Evolutionary conservation across 176 grass and related monocot genomes (phyloP).

Genomic region (Triticum urartu): DNA sequence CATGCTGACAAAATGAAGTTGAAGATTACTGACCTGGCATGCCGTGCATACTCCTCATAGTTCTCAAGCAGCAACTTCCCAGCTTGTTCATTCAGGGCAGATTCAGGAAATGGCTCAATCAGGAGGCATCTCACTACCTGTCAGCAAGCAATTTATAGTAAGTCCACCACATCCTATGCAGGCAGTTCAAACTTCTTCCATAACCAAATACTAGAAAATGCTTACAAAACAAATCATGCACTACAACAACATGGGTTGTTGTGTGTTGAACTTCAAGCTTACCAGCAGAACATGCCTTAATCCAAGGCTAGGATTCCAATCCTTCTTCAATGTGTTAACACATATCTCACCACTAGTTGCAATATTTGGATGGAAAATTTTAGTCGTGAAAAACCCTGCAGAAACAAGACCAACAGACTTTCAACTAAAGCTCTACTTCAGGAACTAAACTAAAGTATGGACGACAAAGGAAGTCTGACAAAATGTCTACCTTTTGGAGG

Average conservation of each 20-base stretch:
- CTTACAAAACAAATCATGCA: background rate
- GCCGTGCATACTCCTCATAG: slow-evolving; percentile 80
- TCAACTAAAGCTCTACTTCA: background rate
- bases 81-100: slow-evolving; percentile 92
- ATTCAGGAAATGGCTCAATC: slow-evolving; percentile 98
- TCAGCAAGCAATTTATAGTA: background rate
- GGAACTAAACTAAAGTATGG: background rate
- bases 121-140: slow-evolving; percentile 93
- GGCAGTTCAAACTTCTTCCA: background rate
- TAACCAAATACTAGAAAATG: background rate
- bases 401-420: slow-evolving; percentile 6
- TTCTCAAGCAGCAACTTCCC: slow-evolving; percentile 96
- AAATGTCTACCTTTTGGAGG: slow-evolving; percentile 50
- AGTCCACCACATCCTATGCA: background rate
- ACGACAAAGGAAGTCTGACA: background rate
- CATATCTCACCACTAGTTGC: slow-evolving; percentile 92
- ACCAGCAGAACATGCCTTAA: slow-evolving; percentile 96
- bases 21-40: slow-evolving; percentile 68
- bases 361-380: slow-evolving; percentile 99
- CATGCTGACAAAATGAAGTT: background rate
- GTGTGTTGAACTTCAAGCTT: slow-evolving; percentile 3
- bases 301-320: slow-evolving; percentile 96
- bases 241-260: background rate
- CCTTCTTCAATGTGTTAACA: slow-evolving; percentile 98
- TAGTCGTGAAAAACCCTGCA: slow-evolving; percentile 80